Evolutionary conservation across 202 grass and related monocot genomes (phyloP).

Genomic region (Bolboschoenoplectus hybrid): DNA sequence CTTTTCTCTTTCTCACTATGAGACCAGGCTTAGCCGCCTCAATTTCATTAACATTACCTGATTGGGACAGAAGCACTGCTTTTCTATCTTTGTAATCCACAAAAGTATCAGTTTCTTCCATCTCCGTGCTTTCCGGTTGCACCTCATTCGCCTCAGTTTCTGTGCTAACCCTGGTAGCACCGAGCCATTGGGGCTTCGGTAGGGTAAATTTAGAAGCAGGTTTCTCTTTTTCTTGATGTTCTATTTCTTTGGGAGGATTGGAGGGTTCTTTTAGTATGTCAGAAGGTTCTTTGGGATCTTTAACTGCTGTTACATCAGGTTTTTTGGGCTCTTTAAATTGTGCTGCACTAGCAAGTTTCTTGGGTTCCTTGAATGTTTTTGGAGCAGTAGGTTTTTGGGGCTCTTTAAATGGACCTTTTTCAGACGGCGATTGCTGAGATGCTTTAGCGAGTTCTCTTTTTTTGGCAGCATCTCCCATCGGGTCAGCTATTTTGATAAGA

Average conservation of each 20-base stretch:
- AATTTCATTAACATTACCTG: conserved; percentile 57
- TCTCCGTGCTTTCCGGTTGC: conserved; percentile 45
- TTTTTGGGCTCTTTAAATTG: conserved; percentile 31
- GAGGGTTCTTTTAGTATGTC: conserved; percentile 20
- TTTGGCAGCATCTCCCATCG: conserved; percentile 76
- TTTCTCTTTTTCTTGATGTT: conserved; percentile 51
- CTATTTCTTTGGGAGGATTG: conserved; percentile 32
- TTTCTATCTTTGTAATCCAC: conserved; percentile 96
- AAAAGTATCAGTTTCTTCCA: conserved; percentile 75
- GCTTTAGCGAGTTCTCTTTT: conserved; percentile 65
- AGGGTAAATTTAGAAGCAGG: conserved; percentile 47
- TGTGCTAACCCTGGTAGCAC: conserved; percentile 55
- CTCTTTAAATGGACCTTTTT: conserved; percentile 36
- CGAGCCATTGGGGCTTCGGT: conserved; percentile 92
- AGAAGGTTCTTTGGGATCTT: conserved; percentile 23
- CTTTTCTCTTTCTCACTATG: conserved; percentile 83
- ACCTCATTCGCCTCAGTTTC: conserved; percentile 60
- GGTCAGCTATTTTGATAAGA: conserved; percentile 93
- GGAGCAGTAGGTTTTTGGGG: conserved; percentile 9
- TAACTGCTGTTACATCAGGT: conserved; percentile 23
- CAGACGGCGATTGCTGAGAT: conserved; percentile 2
- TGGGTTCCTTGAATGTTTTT: conserved; percentile 34
- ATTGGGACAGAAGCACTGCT: conserved; percentile 45
- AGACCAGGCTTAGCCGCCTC: conserved; percentile 82
- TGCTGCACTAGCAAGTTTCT: conserved; percentile 18